These are phyloP conservation scores for Crotalaria pallida DNA, from an alignment of 306 rosid genomes.

Conservation along the genomic window DNA sequence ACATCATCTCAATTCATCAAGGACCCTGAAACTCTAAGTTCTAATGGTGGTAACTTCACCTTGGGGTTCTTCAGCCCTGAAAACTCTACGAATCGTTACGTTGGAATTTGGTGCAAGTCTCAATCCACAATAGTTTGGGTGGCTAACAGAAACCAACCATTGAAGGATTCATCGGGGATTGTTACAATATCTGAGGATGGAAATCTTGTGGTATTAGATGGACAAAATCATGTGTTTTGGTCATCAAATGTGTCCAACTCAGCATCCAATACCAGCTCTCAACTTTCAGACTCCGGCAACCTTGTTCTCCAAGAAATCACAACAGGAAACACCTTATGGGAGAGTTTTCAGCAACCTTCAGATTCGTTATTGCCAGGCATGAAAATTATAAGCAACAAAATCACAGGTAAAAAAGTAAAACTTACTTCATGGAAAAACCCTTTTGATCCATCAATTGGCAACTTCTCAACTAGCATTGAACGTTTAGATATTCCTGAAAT, in stretches of 20 bases:
- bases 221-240: slow-evolving; percentile 21
- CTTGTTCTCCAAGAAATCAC: slow-evolving; percentile 29
- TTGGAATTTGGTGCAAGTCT: slow-evolving; percentile 25
- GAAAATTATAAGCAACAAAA: slow-evolving; percentile 6
- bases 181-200: slow-evolving; percentile 19
- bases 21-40: not conserved
- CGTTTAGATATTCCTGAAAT: not conserved
- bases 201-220: slow-evolving; percentile 26
- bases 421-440: slow-evolving; percentile 31
- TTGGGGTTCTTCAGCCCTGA: slow-evolving; percentile 25
- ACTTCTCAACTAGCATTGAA: not conserved
- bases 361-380: slow-evolving; percentile 3
- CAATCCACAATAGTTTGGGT: slow-evolving; percentile 20
- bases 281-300: slow-evolving; percentile 31
- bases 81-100: slow-evolving; percentile 26
- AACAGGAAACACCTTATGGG: slow-evolving; percentile 20
- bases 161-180: slow-evolving; percentile 24
- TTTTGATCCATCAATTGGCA: slow-evolving; percentile 32
- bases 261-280: not conserved
- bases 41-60: not conserved
- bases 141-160: slow-evolving; percentile 32
- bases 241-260: slow-evolving; percentile 30
- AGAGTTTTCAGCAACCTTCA: slow-evolving; percentile 35
- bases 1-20: not conserved
- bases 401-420: not conserved